Evolutionary conservation across 345 rosid species (phyloP).

Genomic region (Populus alba): DNA sequence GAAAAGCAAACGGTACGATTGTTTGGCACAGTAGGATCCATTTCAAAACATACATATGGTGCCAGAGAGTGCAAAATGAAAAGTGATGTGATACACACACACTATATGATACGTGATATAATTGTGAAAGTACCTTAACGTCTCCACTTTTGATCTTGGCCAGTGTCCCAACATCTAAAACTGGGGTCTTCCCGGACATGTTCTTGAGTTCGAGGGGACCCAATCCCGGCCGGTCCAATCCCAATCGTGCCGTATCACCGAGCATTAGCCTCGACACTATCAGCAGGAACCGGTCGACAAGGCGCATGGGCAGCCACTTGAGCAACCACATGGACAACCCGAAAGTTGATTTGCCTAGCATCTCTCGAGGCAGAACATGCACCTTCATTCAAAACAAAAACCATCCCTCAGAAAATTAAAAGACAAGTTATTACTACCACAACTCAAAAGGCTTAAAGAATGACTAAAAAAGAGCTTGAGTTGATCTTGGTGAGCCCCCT

Average conservation of each 20-base stretch:
- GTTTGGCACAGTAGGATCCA: slow-evolving; percentile 27
- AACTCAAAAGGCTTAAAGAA: slow-evolving; percentile 1
- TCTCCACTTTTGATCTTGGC: slow-evolving; percentile 69
- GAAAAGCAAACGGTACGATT: slow-evolving; percentile 19
- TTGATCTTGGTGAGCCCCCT: slow-evolving; percentile 3
- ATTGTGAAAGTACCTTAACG: slow-evolving; percentile 53
- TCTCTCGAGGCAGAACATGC: slow-evolving; percentile 89
- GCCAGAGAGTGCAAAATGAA: background rate
- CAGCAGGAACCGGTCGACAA: slow-evolving; percentile 66
- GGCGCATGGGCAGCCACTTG: slow-evolving; percentile 69
- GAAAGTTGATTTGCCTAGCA: slow-evolving; percentile 83
- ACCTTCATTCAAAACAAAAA: slow-evolving; percentile 41
- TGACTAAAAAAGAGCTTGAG: slow-evolving; percentile 7
- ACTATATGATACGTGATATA: background rate
- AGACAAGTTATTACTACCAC: background rate
- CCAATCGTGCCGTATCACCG: slow-evolving; percentile 63
- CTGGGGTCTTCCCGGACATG: slow-evolving; percentile 79
- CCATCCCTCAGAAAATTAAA: background rate
- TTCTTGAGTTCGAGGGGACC: slow-evolving; percentile 81
- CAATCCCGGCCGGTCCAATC: slow-evolving; percentile 61
- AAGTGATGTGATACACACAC: background rate
- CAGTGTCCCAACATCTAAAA: slow-evolving; percentile 77
- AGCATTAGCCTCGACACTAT: slow-evolving; percentile 53
- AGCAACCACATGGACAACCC: slow-evolving; percentile 71
- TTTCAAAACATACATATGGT: slow-evolving; percentile 8